phyloP scores from a whole-genome alignment of 176 grass and related monocot species.

The Poa pratensis region DNA sequence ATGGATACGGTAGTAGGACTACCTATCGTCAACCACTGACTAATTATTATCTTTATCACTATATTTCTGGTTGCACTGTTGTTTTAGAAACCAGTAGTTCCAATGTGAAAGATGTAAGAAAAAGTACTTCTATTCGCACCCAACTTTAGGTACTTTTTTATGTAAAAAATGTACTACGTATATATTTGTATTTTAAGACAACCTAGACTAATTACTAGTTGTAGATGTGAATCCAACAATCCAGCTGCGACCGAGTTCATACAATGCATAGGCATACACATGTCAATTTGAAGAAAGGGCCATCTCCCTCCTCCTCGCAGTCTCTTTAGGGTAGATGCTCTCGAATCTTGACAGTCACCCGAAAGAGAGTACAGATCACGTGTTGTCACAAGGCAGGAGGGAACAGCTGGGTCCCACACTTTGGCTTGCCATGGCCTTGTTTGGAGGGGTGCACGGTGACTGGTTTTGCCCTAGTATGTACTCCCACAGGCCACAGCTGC shows the following conservation, averaged over 20 bases:
- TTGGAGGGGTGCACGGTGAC: conserved; percentile 9
- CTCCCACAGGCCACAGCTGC: conserved; percentile 3
- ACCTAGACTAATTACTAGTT: conserved; percentile 17
- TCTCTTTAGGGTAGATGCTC: conserved; percentile 26
- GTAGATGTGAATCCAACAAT: conserved; percentile 28
- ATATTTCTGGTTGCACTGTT: neutral
- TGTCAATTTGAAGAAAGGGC: neutral
- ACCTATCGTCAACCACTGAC: neutral
- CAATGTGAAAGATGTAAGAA: neutral
- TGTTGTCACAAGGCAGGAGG: conserved; percentile 51
- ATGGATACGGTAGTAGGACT: no score
- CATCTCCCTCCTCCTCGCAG: neutral
- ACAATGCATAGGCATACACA: neutral
- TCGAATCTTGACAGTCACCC: conserved; percentile 31
- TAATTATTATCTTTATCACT: neutral
- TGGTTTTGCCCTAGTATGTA: conserved; percentile 30
- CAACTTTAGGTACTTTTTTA: neutral
- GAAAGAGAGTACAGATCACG: conserved; percentile 59
- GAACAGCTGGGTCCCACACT: conserved; percentile 53
- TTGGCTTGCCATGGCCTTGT: conserved; percentile 62
- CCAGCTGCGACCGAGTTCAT: conserved; percentile 5
- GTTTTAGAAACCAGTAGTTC: neutral
- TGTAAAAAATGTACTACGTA: no score
- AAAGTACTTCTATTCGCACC: neutral
- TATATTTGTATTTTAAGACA: neutral